These are phyloP conservation scores for Quercus berberidifolia DNA, from an alignment of 306 rosid species.

Conservation along the genomic window DNA sequence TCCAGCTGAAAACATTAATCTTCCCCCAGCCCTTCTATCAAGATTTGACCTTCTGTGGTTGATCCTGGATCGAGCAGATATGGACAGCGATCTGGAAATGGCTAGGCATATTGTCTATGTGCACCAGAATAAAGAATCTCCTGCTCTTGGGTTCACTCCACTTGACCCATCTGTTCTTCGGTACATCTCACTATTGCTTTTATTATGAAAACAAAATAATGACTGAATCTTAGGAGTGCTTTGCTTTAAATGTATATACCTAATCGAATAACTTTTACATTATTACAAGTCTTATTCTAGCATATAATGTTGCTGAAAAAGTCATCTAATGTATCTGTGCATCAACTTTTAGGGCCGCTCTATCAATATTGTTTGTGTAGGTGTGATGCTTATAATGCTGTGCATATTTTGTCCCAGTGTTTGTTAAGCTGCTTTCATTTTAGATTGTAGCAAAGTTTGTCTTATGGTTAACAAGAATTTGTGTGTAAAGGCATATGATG, in stretches of 20 bases:
- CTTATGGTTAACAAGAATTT: not conserved
- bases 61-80: conserved; percentile 98
- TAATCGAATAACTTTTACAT: not conserved
- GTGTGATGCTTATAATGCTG: not conserved
- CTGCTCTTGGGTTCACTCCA: conserved; percentile 90
- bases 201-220: not conserved
- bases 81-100: conserved; percentile 97
- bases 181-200: conserved; percentile 33
- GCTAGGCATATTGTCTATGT: conserved; percentile 94
- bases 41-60: conserved; percentile 96
- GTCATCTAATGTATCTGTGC: not conserved
- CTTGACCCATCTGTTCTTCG: conserved; percentile 97
- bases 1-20: conserved; percentile 98
- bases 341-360: not conserved
- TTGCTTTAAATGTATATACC: conserved; percentile 5
- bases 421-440: not conserved
- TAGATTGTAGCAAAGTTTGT: not conserved
- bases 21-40: conserved; percentile 93
- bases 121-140: conserved; percentile 92
- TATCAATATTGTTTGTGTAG: not conserved
- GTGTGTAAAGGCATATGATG: not conserved
- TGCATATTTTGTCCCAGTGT: not conserved
- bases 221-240: conserved; percentile 2
- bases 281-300: not conserved
- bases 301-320: not conserved